Conservation (phyloP, 306 rosid species). For the Fragaria nilgerrensis region DNA sequence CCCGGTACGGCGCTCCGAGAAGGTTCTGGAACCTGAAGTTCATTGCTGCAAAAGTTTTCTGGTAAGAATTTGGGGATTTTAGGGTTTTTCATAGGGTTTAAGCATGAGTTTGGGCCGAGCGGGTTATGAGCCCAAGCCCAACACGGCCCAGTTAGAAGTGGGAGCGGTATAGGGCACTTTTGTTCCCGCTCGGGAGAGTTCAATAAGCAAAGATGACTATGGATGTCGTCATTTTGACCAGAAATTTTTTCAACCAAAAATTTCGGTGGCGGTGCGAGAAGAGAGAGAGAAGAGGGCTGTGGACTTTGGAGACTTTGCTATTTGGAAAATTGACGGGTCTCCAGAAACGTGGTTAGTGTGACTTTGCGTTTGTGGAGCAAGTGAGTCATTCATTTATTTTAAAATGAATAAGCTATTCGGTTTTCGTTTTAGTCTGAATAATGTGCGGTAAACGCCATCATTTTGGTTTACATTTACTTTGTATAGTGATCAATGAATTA, state of each 20-base stretch:
- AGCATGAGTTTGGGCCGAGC: not conserved
- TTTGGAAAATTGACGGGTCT: not conserved
- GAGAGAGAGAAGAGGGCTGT: not conserved
- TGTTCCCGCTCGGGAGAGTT: conserved; percentile 2
- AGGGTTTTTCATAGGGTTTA: not conserved
- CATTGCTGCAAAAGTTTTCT: conserved; percentile 8
- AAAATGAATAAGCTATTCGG: not conserved
- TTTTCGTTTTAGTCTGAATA: not conserved
- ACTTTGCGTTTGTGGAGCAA: no score
- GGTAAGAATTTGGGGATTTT: not conserved
- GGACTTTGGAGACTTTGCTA: not conserved
- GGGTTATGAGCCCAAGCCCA: not conserved
- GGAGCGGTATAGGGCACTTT: not conserved
- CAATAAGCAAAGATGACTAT: not conserved
- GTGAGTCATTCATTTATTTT: no score
- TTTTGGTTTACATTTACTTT: not conserved
- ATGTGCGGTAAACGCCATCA: not conserved
- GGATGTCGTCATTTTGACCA: conserved; percentile 3
- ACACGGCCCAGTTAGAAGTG: not conserved
- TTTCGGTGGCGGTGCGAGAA: not conserved
- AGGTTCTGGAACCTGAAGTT: conserved; percentile 88
- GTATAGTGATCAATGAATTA: no score
- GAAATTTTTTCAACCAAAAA: not conserved
- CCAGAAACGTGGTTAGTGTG: no score
- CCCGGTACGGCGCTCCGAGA: conserved; percentile 93